Evolutionary conservation across 2,329 filamentous ascomycete genomes (phyloP).

Genomic region (Pseudogymnoascus sp.): DNA sequence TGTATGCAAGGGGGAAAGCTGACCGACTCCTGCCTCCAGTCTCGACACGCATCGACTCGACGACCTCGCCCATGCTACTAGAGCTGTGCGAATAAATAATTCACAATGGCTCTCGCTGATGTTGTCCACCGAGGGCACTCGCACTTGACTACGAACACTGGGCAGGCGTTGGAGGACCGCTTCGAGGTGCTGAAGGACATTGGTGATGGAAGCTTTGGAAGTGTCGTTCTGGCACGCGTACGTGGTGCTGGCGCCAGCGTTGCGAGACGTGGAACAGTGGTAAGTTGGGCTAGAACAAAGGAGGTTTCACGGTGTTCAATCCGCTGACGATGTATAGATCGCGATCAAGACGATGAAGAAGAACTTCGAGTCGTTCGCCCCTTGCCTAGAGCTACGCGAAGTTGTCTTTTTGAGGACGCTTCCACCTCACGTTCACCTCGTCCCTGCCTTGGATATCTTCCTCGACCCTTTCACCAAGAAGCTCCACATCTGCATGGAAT

Average conservation of each 20-base stretch:
- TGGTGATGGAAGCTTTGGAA: slow-evolving; percentile 97
- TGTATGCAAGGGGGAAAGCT: neutral
- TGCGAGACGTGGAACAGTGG: slow-evolving; percentile 83
- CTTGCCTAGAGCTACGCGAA: slow-evolving; percentile 88
- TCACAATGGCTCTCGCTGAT: slow-evolving; percentile 34
- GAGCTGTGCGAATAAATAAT: slow-evolving; percentile 1
- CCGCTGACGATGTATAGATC: slow-evolving; percentile 49
- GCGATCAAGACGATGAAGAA: slow-evolving; percentile 99
- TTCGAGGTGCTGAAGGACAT: slow-evolving; percentile 98
- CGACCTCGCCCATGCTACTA: neutral
- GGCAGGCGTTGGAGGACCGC: slow-evolving; percentile 72
- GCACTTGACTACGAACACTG: slow-evolving; percentile 38
- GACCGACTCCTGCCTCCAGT: neutral
- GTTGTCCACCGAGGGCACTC: slow-evolving; percentile 59
- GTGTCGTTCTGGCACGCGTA: slow-evolving; percentile 84
- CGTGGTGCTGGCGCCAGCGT: slow-evolving; percentile 82
- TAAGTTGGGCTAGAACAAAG: slow-evolving; percentile 35
- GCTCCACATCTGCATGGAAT: slow-evolving; percentile 97
- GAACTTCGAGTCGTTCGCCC: slow-evolving; percentile 84
- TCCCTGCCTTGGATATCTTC: slow-evolving; percentile 97
- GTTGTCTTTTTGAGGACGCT: slow-evolving; percentile 92
- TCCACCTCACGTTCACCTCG: slow-evolving; percentile 80
- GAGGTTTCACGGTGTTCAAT: slow-evolving; percentile 11
- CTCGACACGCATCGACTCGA: slow-evolving; percentile 10
- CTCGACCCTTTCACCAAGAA: slow-evolving; percentile 93